Evolutionary conservation across 306 rosid species (phyloP), one percentile per base, ranked within the genome.

Genomic region (Quercus berberidifolia): DNA sequence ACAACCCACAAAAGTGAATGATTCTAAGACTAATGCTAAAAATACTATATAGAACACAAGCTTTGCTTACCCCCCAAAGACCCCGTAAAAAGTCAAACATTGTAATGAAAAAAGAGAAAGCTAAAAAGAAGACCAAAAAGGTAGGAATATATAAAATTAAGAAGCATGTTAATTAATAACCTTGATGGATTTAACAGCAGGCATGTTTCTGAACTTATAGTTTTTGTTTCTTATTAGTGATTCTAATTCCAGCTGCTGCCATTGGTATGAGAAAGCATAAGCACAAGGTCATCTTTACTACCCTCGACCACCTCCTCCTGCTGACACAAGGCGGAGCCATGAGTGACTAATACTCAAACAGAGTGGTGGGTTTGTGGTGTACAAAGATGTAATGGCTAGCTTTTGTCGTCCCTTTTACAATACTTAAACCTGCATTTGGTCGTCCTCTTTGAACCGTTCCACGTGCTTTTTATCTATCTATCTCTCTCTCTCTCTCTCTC

Each of bases 161-260:
- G 43, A 35, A 35, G 43, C 43, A 35, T 35, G 43, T 35, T 35
- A 35, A 73, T 15, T 30, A 2, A 31, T 52, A 70, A 84, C 94
- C 92, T 87, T 85, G 55, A 90, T 88, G 75, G 94, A 75, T 76
- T 89, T 90, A 20, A 87, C 79, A 68, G 86, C 79, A 26, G 87
- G 86, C 58, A 77, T 90, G 73, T 18, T 77, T 76, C 78, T 85
- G 79, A 86, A 86, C 87, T 20, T 78, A 85, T 30, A 87, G 79
- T 15, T 84, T 81, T 81, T 85, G 79, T 15, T 84, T 81, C 82
- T 84, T 60, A 33, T 46, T 35, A 35, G 43, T 35, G 41, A 35
- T 72, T 54, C 4, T 70, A 35, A 35, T 35, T 67, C 17, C n/a
- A 4, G 60, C 73, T 33, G 41, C 41, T 35, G 71, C 62, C 52